Conservation (phyloP, 345 rosid species). For the Eucalyptus erythrocorys region DNA sequence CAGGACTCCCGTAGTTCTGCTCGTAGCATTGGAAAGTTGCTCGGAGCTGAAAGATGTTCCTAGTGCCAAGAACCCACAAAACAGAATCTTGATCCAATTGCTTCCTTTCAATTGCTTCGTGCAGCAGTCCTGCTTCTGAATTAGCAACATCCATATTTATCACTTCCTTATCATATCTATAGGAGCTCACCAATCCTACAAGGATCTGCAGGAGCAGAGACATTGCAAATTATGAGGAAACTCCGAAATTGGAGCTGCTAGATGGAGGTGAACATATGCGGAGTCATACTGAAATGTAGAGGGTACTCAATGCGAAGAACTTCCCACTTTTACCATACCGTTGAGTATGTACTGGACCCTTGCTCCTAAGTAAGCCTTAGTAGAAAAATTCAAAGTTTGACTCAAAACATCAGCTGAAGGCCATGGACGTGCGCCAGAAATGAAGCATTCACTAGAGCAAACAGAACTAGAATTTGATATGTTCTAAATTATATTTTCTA, state of each 20-base stretch:
- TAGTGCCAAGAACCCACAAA: constrained; percentile 44
- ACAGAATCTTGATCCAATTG: constrained; percentile 55
- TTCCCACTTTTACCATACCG: neutral
- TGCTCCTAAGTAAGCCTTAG: neutral
- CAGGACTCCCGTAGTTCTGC: constrained; percentile 32
- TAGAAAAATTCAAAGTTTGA: neutral
- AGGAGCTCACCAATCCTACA: constrained; percentile 56
- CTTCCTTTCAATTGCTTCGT: constrained; percentile 43
- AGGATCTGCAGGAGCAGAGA: constrained; percentile 31
- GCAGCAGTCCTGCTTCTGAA: constrained; percentile 50
- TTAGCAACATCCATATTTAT: constrained; percentile 43
- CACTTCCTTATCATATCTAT: constrained; percentile 60
- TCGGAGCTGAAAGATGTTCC: constrained; percentile 70
- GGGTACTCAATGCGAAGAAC: neutral
- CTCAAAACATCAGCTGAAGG: neutral
- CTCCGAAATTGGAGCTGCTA: neutral
- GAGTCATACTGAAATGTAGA: neutral
- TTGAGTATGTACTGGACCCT: neutral
- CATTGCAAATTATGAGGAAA: neutral
- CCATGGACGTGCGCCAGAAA: neutral
- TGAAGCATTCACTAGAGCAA: neutral
- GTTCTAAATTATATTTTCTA: neutral
- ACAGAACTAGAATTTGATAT: neutral
- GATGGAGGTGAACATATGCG: neutral
- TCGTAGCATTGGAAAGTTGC: constrained; percentile 52